Evolutionary conservation across 2,329 filamentous ascomycete genomes (phyloP).

Genomic region (Neoscytalidium dimidiatum): DNA sequence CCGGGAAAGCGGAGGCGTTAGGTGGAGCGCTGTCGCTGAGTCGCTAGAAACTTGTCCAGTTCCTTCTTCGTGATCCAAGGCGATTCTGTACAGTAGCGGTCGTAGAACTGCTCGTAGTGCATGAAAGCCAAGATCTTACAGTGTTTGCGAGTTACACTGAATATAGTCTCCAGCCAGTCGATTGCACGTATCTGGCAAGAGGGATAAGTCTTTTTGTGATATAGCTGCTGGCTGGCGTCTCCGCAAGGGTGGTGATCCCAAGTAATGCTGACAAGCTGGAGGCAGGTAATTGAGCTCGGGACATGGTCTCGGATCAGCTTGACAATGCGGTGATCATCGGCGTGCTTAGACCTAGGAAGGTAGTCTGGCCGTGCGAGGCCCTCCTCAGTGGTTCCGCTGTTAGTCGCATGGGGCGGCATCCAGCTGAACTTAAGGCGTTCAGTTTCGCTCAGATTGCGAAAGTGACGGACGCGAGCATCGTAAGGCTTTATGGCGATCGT

Average conservation of each 20-base stretch:
- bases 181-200: neutral
- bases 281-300: neutral
- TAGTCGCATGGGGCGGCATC: neutral
- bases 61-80: neutral
- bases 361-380: neutral
- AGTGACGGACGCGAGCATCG: neutral
- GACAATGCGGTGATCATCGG: neutral
- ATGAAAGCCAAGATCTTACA: neutral
- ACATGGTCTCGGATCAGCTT: neutral
- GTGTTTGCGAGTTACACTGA: neutral
- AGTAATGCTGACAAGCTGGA: neutral
- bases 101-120: neutral
- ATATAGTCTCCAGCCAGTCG: neutral
- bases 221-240: too few species aligned
- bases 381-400: too few species aligned
- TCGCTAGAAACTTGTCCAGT: too few species aligned
- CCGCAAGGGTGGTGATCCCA: too few species aligned
- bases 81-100: neutral
- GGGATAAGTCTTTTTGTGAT: too few species aligned
- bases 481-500: neutral
- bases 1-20: too few species aligned
- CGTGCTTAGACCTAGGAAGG: neutral
- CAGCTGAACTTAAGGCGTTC: neutral
- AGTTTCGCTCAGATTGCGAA: neutral
- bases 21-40: too few species aligned